Percentiles rank a stretch among this genome's conserved stretches.
Evolutionary conservation across 2,329 filamentous ascomycete species (phyloP).

Genomic region (Xylariaceae sp.): DNA sequence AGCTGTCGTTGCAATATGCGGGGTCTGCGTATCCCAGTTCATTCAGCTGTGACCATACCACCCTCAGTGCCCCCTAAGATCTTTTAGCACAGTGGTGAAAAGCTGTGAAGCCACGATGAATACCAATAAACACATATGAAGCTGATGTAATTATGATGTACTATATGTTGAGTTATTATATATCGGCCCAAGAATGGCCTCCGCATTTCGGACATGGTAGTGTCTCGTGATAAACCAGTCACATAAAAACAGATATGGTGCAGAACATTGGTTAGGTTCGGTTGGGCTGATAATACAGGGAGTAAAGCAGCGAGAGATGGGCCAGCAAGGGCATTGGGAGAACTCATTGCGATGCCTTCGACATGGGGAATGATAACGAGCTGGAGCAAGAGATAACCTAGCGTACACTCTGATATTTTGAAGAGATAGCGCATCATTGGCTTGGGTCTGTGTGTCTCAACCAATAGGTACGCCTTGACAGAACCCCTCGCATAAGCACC

Average conservation of each 20-base stretch:
- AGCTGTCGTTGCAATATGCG: background rate
- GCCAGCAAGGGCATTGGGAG: background rate
- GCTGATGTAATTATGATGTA: background rate
- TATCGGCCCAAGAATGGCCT: conserved; percentile 31
- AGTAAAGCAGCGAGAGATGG: conserved; percentile 12
- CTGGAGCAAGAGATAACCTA: conserved; percentile 30
- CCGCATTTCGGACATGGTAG: conserved; percentile 29
- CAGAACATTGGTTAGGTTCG: conserved; percentile 23
- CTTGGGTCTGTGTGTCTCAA: conserved; percentile 15
- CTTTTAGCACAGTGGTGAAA: background rate
- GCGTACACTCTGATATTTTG: conserved; percentile 27
- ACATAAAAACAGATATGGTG: conserved; percentile 23
- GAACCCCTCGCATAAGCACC: no score
- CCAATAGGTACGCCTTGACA: conserved; percentile 13
- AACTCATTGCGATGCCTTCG: conserved; percentile 3
- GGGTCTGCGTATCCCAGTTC: background rate
- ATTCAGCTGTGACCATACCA: background rate
- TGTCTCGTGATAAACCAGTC: conserved; percentile 26
- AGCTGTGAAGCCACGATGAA: background rate
- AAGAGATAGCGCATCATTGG: conserved; percentile 3
- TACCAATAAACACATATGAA: background rate
- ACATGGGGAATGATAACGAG: conserved; percentile 31
- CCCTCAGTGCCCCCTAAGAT: background rate
- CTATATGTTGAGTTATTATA: background rate
- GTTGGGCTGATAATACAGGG: background rate